Evolutionary conservation across 208 protist species (phyloP).

Genomic region (Trypanosoma vivax): DNA sequence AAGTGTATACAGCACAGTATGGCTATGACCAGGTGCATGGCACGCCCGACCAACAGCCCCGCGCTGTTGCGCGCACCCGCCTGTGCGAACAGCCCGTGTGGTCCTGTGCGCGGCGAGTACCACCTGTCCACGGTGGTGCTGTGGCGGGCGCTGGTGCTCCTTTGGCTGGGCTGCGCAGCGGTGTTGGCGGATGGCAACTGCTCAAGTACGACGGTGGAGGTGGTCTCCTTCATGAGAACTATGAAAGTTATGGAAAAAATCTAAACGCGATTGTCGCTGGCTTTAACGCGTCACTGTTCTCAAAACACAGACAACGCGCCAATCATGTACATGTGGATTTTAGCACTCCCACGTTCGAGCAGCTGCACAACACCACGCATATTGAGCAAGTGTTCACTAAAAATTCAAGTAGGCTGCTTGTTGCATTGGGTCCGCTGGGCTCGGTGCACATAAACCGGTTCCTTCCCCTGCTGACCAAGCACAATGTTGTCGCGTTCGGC

Average conservation of each 20-base stretch:
- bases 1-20: too few species aligned
- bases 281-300: not conserved
- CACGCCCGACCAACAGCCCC: too few species aligned
- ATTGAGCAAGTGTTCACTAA: too few species aligned
- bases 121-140: too few species aligned
- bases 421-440: not conserved
- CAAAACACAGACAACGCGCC: not conserved
- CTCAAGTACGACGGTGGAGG: not conserved
- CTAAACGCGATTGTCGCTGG: not conserved
- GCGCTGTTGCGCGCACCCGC: too few species aligned
- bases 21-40: too few species aligned
- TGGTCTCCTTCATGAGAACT: not conserved
- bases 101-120: too few species aligned
- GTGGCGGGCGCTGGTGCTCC: too few species aligned
- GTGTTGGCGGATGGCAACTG: not conserved
- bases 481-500: constrained; percentile 21
- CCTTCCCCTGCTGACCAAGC: not conserved
- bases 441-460: not conserved
- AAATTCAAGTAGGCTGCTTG: too few species aligned
- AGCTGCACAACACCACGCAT: too few species aligned
- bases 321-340: not conserved
- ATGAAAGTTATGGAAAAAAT: not conserved
- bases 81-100: too few species aligned
- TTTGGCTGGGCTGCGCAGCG: not conserved
- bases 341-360: too few species aligned